phyloP scores from a whole-genome alignment of 768 basidiomycete genomes.

The Amanita thiersii region DNA sequence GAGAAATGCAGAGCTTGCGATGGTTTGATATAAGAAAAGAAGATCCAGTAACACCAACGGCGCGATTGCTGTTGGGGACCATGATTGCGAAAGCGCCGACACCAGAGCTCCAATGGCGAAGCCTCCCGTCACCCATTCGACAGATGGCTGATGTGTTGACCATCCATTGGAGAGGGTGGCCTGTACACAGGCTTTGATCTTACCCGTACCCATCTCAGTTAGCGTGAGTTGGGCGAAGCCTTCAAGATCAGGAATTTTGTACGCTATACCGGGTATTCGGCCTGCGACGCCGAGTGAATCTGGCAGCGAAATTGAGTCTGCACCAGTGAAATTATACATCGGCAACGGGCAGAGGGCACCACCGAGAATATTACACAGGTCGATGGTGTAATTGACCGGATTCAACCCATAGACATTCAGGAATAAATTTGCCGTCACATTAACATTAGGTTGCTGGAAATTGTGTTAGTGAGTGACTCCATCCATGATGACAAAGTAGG shows the following conservation, averaged over 20 bases:
- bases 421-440: constrained; percentile 74
- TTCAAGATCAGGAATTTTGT: constrained; percentile 84
- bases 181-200: constrained; percentile 83
- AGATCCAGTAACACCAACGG: constrained; percentile 79
- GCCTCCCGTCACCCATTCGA: constrained; percentile 71
- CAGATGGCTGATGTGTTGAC: constrained; percentile 67
- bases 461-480: constrained; percentile 11
- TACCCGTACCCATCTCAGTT: constrained; percentile 56
- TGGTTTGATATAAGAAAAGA: constrained; percentile 76
- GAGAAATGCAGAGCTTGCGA: constrained; percentile 72
- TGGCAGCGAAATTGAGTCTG: constrained; percentile 60
- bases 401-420: constrained; percentile 85
- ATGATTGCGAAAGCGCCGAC: constrained; percentile 55
- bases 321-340: constrained; percentile 83
- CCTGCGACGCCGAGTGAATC: constrained; percentile 44
- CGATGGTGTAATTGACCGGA: constrained; percentile 75
- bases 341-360: constrained; percentile 81
- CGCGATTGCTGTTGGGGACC: constrained; percentile 45
- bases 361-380: constrained; percentile 71
- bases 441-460: constrained; percentile 60
- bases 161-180: constrained; percentile 89
- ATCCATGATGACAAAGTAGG: constrained; percentile 4
- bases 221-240: constrained; percentile 79
- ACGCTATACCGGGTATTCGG: constrained; percentile 74
- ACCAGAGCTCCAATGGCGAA: constrained; percentile 57